A percentile compares a stretch with the other conserved stretches of the same genome.
Conservation (phyloP, 768 basidiomycete genomes). For the Coprinopsis strossmayeri region DNA sequence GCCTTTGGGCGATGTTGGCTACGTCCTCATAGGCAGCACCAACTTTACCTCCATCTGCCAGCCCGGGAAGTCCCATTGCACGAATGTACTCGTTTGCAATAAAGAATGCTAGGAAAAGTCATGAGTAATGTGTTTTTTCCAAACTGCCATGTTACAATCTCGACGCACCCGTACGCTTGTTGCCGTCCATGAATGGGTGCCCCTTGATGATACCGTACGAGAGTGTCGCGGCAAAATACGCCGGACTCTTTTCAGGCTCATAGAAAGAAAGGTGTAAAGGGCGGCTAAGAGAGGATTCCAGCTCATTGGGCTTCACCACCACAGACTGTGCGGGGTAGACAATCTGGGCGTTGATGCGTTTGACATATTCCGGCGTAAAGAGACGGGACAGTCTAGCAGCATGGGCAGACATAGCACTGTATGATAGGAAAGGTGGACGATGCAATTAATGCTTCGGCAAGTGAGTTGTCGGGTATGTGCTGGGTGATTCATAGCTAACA, state of each 20-base stretch:
- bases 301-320: constrained; percentile 27
- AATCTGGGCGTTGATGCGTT: constrained; percentile 25
- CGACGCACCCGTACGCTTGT: constrained; percentile 23
- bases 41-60: constrained; percentile 12
- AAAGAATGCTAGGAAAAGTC: constrained; percentile 29
- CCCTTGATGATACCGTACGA: constrained; percentile 27
- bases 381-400: constrained; percentile 22
- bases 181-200: constrained; percentile 23
- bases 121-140: background rate
- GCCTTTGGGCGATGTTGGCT: constrained; percentile 1
- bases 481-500: too few relatives aligned
- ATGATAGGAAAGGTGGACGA: too few relatives aligned
- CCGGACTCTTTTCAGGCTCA: constrained; percentile 19
- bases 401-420: constrained; percentile 12
- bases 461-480: too few relatives aligned
- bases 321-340: constrained; percentile 22
- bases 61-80: constrained; percentile 23
- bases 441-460: too few relatives aligned
- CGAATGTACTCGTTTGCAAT: constrained; percentile 26
- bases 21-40: constrained; percentile 6
- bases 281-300: constrained; percentile 21
- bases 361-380: constrained; percentile 21
- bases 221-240: constrained; percentile 25
- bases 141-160: background rate
- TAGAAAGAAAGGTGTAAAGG: constrained; percentile 22